Percentiles rank a stretch among this genome's conserved stretches.
Conservation (phyloP, 495 filamentous ascomycete genomes). For the Hypoxylon fuscum region DNA sequence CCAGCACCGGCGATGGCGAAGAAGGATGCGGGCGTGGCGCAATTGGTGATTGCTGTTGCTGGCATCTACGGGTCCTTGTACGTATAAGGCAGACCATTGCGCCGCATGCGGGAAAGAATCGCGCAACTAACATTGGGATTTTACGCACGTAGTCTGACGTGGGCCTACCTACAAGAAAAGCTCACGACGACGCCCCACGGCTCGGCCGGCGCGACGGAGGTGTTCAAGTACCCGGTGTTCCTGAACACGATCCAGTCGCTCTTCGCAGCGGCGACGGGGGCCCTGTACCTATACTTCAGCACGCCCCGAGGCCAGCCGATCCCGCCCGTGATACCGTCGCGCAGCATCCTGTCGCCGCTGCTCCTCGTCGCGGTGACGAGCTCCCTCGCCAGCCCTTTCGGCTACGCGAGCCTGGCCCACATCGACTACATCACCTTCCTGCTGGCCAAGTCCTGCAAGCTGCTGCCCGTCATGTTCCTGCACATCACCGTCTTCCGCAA, state of each 20-base stretch:
- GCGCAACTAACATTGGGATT: slow-evolving; percentile 3
- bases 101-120: background rate
- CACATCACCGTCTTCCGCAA: slow-evolving; percentile 93
- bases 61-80: slow-evolving; percentile 98
- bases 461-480: slow-evolving; percentile 96
- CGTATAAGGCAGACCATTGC: slow-evolving; percentile 41
- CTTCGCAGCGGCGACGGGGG: slow-evolving; percentile 84
- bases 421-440: slow-evolving; percentile 99
- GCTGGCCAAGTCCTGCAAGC: slow-evolving; percentile 96
- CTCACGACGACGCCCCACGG: slow-evolving; percentile 96
- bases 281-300: slow-evolving; percentile 77
- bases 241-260: slow-evolving; percentile 95
- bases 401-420: slow-evolving; percentile 90
- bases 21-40: slow-evolving; percentile 65
- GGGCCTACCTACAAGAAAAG: slow-evolving; percentile 96
- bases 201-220: slow-evolving; percentile 62
- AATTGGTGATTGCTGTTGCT: slow-evolving; percentile 85
- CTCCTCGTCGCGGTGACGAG: slow-evolving; percentile 85
- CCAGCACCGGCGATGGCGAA: slow-evolving; percentile 38
- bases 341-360: slow-evolving; percentile 77
- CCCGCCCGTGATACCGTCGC: slow-evolving; percentile 78
- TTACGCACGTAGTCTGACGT: slow-evolving; percentile 75
- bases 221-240: slow-evolving; percentile 92
- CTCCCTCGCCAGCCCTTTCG: slow-evolving; percentile 91
- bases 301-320: slow-evolving; percentile 60